Base-by-base conservation (phyloP, 2,329 filamentous ascomycete species). In the Beauveria sp. region DNA sequence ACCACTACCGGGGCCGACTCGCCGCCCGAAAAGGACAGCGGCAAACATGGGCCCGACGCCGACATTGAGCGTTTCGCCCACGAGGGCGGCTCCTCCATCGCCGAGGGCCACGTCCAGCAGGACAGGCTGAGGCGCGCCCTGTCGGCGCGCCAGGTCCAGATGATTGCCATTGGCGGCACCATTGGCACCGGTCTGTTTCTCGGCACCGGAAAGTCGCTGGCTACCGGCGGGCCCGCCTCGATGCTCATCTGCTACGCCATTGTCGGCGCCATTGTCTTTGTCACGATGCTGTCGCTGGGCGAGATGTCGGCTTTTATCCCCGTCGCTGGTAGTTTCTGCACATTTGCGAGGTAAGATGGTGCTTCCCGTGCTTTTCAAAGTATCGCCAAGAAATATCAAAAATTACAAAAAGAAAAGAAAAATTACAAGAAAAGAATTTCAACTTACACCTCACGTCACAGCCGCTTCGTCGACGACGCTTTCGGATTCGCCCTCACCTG, bases 181-280 rank as follows among this genome's bases (percentile, higher is more conserved):
- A 84, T 85, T 52, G 82, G 83, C 9, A 87, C 84, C 0, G 85
- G 85, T 3, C 72, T 88, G 4, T 88, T 88, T 65, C 75, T 88
- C 6, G 84, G 85, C 34, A 85, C 83, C 0, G 85, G 85, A 10
- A 83, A 82, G 68, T 81, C 83, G 4, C 72, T 88, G 45, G 78
- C 83, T 1, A 85, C 78, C 0, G 85, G 83, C 34, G 85, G 85
- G 0, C 85, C 85, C 5, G 83, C 80, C 0, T 83, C 82, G 4
- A 78, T 85, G 66, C 73, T 87, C 12, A 78, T 87, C 49, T 78
- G 78, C 40, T 87, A 85, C 66, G 72, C 78, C 50, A 81, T 85
- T 64, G 79, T 83, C 57, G 83, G 83, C 26, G 78, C 66, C 8
- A 84, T 86, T 62, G 80, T 87, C 26, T 83, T 83, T 62, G 71